These are phyloP conservation scores for Cryphonectria nitschkei DNA, from an alignment of 2,329 filamentous ascomycete species.

Conservation along the genomic window DNA sequence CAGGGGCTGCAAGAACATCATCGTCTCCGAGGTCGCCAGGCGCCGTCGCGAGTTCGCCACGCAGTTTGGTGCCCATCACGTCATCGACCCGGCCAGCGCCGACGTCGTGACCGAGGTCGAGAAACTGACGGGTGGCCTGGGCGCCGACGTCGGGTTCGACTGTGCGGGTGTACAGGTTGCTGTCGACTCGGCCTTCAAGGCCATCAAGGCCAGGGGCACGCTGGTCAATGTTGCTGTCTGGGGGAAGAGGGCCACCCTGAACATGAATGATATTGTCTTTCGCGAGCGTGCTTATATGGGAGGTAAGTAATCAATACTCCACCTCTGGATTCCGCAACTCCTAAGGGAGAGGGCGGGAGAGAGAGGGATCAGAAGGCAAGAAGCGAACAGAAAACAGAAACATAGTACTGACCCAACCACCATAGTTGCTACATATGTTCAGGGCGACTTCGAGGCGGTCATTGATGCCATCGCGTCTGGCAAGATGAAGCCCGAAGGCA, in stretches of 20 bases:
- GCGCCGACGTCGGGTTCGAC: conserved; percentile 33
- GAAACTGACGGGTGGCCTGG: conserved; percentile 30
- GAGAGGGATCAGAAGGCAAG: neutral
- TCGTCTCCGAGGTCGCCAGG: conserved; percentile 59
- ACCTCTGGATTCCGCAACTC: too few species aligned
- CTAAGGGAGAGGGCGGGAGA: too few species aligned
- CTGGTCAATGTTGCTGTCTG: conserved; percentile 36
- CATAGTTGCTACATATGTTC: conserved; percentile 25
- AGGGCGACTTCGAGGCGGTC: conserved; percentile 33
- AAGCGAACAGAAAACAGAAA: neutral
- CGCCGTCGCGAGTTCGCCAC: conserved; percentile 54
- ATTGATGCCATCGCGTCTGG: conserved; percentile 33
- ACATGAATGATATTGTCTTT: conserved; percentile 29
- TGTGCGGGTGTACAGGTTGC: conserved; percentile 33
- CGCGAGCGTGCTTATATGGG: conserved; percentile 28
- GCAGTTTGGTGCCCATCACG: conserved; percentile 53
- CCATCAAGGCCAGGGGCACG: conserved; percentile 33
- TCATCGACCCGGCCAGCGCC: conserved; percentile 27
- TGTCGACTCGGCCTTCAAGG: conserved; percentile 30
- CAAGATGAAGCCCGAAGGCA: conserved; percentile 48
- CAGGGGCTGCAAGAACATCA: conserved; percentile 55
- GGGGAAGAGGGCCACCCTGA: conserved; percentile 31
- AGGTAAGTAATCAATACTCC: conserved; percentile 26
- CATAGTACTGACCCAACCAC: neutral
- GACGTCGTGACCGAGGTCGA: conserved; percentile 30